Evolutionary conservation across 1,284 basidiomycete genomes (phyloP), one percentile per base, ranked within the genome.

Genomic region (Filobasidium uniguttulatum): DNA sequence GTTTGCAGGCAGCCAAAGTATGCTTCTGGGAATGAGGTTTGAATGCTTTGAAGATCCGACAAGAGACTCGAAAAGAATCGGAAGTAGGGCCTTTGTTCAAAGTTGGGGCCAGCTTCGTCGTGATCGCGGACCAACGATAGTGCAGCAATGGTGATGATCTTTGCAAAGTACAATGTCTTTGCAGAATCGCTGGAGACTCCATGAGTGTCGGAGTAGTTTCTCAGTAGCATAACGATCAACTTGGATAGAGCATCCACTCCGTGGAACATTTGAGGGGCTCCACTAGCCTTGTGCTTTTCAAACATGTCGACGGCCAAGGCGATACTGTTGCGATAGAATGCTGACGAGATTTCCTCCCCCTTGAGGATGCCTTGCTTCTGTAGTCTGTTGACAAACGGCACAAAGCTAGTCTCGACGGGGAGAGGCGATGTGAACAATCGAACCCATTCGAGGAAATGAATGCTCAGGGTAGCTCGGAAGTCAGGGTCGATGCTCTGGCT

Each of bases 51-150:
- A 38, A 98, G 71, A 65, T 98, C 94, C 60, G 86, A 90, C 62
- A 98, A 75, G 56, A 98, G 77, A 66, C 87, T 94, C 14, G 90
- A 97, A 73, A 98, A 98, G 73, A 98, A 93, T 52, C 94, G 80
- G 73, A 93, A 93, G 76, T 97, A 98, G 2, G 94, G 93, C 69
- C 96, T 91, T 70, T 96, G 91, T 66, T 93, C 86, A 75, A 98
- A 98, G 47, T 79, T 75, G 2, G 79, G 72, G 3, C 87, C 89
- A 64, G 89, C 82, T 62, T 96, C 89, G 69, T 98, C 89, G 64
- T 98, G 93, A 68, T 85, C 79, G 62, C 91, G 88, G 35, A 94
- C 89, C 45, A 99, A 73, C 31, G 96, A 90, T 55, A 98, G 79
- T 38, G 97, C 88, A 63, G 97, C 84, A 68, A 98, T 98, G 8